Conservation (phyloP, 1,284 basidiomycete genomes). For the Puccinia horiana region DNA sequence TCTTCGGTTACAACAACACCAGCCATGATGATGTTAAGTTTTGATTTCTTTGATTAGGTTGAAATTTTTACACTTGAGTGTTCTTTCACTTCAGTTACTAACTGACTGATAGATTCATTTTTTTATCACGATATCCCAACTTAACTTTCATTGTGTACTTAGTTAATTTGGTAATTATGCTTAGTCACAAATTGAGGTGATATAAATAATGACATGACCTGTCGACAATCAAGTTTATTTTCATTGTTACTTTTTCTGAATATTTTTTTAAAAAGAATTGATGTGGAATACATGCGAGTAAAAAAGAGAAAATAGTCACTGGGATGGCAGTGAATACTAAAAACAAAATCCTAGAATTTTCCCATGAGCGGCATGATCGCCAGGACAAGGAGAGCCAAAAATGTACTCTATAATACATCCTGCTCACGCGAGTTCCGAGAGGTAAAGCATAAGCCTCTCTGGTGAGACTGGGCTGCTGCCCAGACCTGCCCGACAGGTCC, state of each 20-base stretch:
- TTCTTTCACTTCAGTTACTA: no score
- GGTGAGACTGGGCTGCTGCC: no score
- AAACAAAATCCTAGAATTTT: neutral
- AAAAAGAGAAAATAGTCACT: neutral
- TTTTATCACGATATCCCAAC: neutral
- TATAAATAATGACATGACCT: neutral
- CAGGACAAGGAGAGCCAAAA: neutral
- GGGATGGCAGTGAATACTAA: neutral
- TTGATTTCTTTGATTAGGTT: no score
- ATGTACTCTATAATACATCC: neutral
- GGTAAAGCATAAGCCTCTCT: neutral
- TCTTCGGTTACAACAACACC: neutral
- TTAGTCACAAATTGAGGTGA: neutral
- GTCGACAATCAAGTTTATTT: neutral
- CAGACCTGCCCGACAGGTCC: no score
- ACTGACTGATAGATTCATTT: no score
- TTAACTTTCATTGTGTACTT: neutral
- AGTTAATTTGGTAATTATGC: neutral
- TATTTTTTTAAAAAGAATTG: neutral
- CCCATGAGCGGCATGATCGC: neutral
- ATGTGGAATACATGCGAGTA: neutral
- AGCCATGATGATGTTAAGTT: no score
- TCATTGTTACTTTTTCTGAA: neutral
- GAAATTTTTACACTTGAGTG: neutral
- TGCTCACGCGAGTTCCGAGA: neutral